Base-by-base conservation (phyloP, 139 green algal genomes). In the Chlorella sp. region DNA sequence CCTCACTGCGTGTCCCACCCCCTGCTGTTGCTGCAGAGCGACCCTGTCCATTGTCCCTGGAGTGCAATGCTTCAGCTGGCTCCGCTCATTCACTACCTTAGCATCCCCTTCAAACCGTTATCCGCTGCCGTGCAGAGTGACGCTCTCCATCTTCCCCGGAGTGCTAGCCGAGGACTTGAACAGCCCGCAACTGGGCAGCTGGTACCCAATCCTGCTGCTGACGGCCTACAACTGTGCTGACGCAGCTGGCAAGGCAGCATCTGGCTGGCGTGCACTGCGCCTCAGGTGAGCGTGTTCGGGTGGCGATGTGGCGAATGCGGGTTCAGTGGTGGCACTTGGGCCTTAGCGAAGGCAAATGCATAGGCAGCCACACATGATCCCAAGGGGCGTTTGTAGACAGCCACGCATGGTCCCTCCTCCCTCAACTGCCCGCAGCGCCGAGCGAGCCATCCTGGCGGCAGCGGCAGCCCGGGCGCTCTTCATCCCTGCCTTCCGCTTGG, bases 61-160 rank as follows among this genome's bases (percentile, higher is more conserved):
- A 60, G 51, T 60, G 51, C 51, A 60, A 60, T 14, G 51, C 51
- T 60, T n/a, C n/a, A n/a, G n/a, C 51, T 60, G 51, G 51, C 51
- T 60, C 51, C 51, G 16, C 51, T 60, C 17, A 14, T 17, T 60
- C 16, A 14, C 51, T 26, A 60, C 51, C 14, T 60, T 69, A 7
- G 5, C 60, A 36, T 69, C 1, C 30, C 28, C 60, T 11, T 4
- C 58, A 20, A 69, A 38, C 60, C n/a, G n/a, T n/a, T n/a, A n/a
- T n/a, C 4, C 60, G 20, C 60, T 34, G 5, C 28, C 11, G 11
- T 73, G 46, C 67, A 75, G 80, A 32, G 41, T 62, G 67, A 98
- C 96, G 1, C 84, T 98, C 26, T 88, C 87, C 77, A 97, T 98
- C 70, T 98, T 98, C 69, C 96, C 96, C 1, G 96, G 96, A 0